These are phyloP conservation scores for Fusarium cyanostomum DNA, from an alignment of 2,329 filamentous ascomycete species.

Conservation along the genomic window DNA sequence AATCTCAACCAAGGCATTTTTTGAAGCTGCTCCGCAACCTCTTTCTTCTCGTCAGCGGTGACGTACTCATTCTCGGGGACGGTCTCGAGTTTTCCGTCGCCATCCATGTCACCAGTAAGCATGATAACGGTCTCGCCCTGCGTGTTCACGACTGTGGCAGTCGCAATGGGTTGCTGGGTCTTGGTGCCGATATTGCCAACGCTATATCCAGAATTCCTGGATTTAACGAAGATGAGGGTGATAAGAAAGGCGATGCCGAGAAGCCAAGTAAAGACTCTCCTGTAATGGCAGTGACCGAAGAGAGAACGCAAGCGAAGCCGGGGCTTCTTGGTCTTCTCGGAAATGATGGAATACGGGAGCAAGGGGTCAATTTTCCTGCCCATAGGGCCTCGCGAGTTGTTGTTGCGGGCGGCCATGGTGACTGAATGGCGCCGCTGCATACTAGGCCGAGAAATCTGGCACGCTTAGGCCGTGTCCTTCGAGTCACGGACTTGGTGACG, in stretches of 20 bases:
- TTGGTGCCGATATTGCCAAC: constrained; percentile 40
- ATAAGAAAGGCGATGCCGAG: constrained; percentile 54
- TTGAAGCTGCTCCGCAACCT: constrained; percentile 44
- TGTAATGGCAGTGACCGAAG: constrained; percentile 62
- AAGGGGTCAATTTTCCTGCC: constrained; percentile 47
- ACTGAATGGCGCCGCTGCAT: constrained; percentile 47
- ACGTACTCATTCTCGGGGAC: constrained; percentile 40
- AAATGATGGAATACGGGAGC: constrained; percentile 46
- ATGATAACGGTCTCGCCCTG: constrained; percentile 43
- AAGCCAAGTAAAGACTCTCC: constrained; percentile 62
- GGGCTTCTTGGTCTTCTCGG: constrained; percentile 48
- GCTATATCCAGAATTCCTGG: constrained; percentile 41
- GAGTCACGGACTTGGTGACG: constrained; percentile 11
- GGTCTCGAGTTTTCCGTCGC: constrained; percentile 40
- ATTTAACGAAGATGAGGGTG: constrained; percentile 53
- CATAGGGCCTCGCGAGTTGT: constrained; percentile 45
- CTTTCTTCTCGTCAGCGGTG: constrained; percentile 44
- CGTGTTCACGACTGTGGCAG: constrained; percentile 41
- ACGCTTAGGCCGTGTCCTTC: constrained; percentile 30
- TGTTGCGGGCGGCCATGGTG: constrained; percentile 49
- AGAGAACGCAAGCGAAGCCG: constrained; percentile 56
- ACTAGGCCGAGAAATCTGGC: constrained; percentile 36
- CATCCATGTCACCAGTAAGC: constrained; percentile 44
- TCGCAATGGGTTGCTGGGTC: constrained; percentile 38
- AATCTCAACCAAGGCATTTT: constrained; percentile 54